Percentiles rank a stretch among this genome's conserved stretches.
Conservation (phyloP, 2,329 filamentous ascomycete genomes). For the Colletotrichum sp. region DNA sequence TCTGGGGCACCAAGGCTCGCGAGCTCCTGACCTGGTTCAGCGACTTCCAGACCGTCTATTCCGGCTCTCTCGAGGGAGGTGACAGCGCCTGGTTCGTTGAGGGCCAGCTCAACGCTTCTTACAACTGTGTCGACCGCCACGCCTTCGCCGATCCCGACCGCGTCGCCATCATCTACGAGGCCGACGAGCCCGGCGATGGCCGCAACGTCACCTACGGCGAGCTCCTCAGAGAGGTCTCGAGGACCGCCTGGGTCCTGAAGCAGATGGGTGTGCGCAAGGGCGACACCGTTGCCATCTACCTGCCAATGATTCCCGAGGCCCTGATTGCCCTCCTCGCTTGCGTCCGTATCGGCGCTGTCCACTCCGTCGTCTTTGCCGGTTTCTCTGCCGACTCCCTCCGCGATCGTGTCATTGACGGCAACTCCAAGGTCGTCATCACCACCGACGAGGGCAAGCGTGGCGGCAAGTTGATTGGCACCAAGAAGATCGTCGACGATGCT, state of each 20-base stretch:
- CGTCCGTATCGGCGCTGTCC: slow-evolving; percentile 89
- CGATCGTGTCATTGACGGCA: slow-evolving; percentile 90
- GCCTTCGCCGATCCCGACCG: slow-evolving; percentile 93
- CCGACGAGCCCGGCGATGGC: slow-evolving; percentile 86
- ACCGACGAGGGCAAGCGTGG: slow-evolving; percentile 97
- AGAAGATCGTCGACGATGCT: slow-evolving; percentile 98
- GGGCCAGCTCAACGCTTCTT: slow-evolving; percentile 91
- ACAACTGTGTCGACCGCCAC: slow-evolving; percentile 97
- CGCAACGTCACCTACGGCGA: slow-evolving; percentile 92
- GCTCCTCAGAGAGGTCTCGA: slow-evolving; percentile 90
- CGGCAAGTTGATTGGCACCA: slow-evolving; percentile 95
- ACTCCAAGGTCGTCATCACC: slow-evolving; percentile 94
- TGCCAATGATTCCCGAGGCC: slow-evolving; percentile 99
- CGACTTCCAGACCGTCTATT: slow-evolving; percentile 89
- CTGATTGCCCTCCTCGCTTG: slow-evolving; percentile 91
- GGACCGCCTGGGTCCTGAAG: slow-evolving; percentile 85
- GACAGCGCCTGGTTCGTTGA: slow-evolving; percentile 96
- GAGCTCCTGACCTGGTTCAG: slow-evolving; percentile 89
- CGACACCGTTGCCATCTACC: slow-evolving; percentile 94
- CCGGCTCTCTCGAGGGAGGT: slow-evolving; percentile 77
- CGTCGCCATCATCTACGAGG: slow-evolving; percentile 98
- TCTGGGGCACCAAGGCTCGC: slow-evolving; percentile 87
- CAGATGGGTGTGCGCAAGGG: slow-evolving; percentile 97
- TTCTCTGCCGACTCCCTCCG: slow-evolving; percentile 97
- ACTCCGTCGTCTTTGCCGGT: slow-evolving; percentile 97